phyloP scores from a whole-genome alignment of 164 flowering plant genomes.

The Malania oleifera region DNA sequence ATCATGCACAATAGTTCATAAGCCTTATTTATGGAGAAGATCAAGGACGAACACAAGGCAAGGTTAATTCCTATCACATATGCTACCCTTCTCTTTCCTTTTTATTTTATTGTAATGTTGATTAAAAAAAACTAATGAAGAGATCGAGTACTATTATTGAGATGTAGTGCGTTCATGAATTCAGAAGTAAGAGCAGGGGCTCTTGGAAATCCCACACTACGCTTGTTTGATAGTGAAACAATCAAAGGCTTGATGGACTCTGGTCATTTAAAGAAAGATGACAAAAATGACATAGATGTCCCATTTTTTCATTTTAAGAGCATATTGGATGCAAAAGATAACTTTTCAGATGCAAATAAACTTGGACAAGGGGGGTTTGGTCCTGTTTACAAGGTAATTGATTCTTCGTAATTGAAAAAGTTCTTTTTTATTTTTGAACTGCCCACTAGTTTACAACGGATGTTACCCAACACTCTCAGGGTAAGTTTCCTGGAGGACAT shows the following conservation, averaged over 20 bases:
- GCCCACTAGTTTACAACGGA: no score
- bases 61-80: no score
- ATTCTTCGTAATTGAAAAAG: not conserved
- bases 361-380: conserved; percentile 50
- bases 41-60: conserved; percentile 11
- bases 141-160: no score
- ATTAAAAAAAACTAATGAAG: no score
- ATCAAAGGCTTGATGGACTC: conserved; percentile 10
- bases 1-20: conserved; percentile 10
- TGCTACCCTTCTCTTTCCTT: no score
- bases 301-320: conserved; percentile 3
- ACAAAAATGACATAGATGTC: not conserved
- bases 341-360: conserved; percentile 39
- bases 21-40: conserved; percentile 15
- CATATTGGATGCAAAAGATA: conserved; percentile 22
- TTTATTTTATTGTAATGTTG: no score
- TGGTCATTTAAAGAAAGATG: not conserved
- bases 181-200: no score
- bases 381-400: conserved; percentile 44
- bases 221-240: conserved; percentile 20
- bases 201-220: conserved; percentile 10
- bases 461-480: no score
- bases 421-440: not conserved
- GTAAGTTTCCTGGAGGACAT: conserved; percentile 24
- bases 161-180: no score